Conservation (phyloP, 768 basidiomycete species). For the Trametes sanguinea region DNA sequence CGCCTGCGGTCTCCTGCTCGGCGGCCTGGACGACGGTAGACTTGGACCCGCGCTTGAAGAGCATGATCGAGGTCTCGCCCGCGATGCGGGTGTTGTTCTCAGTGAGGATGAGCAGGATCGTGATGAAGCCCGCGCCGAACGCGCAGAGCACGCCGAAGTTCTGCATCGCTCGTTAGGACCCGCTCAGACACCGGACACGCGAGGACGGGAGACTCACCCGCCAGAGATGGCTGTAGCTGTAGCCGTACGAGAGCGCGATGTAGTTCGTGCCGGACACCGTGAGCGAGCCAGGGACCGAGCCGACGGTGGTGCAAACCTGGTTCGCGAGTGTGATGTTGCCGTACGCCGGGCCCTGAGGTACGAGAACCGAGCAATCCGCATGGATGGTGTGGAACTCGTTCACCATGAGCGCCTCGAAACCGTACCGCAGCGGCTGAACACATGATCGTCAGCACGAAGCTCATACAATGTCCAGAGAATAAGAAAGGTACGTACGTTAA, state of each 20-base stretch:
- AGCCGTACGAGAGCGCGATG: constrained; percentile 44
- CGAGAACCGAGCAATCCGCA: constrained; percentile 58
- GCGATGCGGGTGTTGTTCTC: constrained; percentile 48
- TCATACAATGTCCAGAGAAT: neutral
- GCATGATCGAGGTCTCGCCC: constrained; percentile 45
- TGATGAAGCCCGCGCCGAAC: constrained; percentile 61
- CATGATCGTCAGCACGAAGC: constrained; percentile 6
- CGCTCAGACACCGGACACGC: neutral
- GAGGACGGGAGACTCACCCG: constrained; percentile 28
- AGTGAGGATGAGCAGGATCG: constrained; percentile 56
- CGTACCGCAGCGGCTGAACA: constrained; percentile 62
- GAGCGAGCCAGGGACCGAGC: constrained; percentile 60
- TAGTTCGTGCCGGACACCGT: constrained; percentile 64
- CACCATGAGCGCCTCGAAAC: constrained; percentile 72
- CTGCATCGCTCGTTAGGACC: constrained; percentile 33
- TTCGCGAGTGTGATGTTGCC: constrained; percentile 55
- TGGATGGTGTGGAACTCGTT: constrained; percentile 81
- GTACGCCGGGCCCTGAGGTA: constrained; percentile 66
- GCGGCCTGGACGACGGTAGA: constrained; percentile 15
- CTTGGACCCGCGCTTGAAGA: constrained; percentile 66
- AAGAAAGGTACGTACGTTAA: constrained; percentile 45
- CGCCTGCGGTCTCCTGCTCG: constrained; percentile 16
- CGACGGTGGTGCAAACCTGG: constrained; percentile 77
- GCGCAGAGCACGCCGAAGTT: constrained; percentile 71
- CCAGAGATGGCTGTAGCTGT: constrained; percentile 51